Evolutionary conservation across 768 basidiomycete genomes (phyloP).

Genomic region (Tubosaeta sp.): DNA sequence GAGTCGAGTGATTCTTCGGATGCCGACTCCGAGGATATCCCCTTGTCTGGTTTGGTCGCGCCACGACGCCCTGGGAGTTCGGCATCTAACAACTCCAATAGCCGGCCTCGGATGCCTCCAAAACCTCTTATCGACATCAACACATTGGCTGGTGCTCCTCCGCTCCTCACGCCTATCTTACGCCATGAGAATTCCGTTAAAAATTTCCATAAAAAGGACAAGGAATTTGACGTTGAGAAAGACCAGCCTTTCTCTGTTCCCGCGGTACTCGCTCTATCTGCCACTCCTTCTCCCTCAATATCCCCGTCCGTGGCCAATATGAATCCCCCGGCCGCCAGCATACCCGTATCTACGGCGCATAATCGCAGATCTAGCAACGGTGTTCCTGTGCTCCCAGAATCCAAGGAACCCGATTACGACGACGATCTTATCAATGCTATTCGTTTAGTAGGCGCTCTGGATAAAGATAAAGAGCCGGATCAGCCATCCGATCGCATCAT

Average conservation of each 20-base stretch:
- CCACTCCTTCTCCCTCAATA: conserved; percentile 17
- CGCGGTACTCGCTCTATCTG: conserved; percentile 18
- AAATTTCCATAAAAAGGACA: conserved; percentile 13
- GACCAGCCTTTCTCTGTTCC: conserved; percentile 31
- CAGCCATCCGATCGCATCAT: conserved; percentile 27
- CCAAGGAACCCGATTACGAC: conserved; percentile 15
- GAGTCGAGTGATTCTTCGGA: conserved; percentile 31
- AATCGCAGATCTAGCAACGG: conserved; percentile 20
- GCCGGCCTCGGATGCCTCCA: conserved; percentile 29
- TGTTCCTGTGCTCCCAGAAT: conserved; percentile 1
- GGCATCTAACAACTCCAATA: conserved; percentile 30
- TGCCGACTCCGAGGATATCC: conserved; percentile 54
- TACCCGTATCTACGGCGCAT: conserved; percentile 1
- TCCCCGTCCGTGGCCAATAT: conserved; percentile 13
- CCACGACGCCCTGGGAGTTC: conserved; percentile 69
- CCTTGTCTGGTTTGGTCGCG: conserved; percentile 56
- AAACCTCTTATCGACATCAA: conserved; percentile 44
- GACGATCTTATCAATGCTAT: conserved; percentile 31
- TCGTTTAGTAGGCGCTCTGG: conserved; percentile 27
- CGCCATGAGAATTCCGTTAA: conserved; percentile 28
- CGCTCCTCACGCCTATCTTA: conserved; percentile 27
- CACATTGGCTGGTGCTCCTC: conserved; percentile 34
- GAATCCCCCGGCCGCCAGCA: not conserved
- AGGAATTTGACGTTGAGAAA: conserved; percentile 19
- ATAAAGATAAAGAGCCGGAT: conserved; percentile 15